Conservation (phyloP, 148 eudicot species). For the Vaccinium macrocarpon region DNA sequence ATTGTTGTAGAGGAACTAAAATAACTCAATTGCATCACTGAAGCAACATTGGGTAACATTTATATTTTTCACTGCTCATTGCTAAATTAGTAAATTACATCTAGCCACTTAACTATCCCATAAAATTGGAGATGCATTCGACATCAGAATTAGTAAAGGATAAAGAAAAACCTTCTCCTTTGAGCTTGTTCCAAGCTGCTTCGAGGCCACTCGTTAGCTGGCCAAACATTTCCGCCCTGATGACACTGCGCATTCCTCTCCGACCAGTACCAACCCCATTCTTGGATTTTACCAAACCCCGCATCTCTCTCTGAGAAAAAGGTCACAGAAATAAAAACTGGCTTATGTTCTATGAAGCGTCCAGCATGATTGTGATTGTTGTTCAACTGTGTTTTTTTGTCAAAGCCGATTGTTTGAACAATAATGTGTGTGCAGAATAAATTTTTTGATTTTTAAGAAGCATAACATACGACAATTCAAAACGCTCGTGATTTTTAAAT, state of each 20-base stretch:
- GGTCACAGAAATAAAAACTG: slow-evolving; percentile 2
- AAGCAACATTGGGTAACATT: background rate
- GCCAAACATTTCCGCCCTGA: slow-evolving; percentile 96
- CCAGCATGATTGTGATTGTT: background rate
- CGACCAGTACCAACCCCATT: slow-evolving; percentile 14
- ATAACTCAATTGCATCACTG: background rate
- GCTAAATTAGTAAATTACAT: background rate
- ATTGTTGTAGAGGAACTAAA: background rate
- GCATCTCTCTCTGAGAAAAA: slow-evolving; percentile 52
- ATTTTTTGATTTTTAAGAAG: too few relatives aligned
- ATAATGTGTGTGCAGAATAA: too few relatives aligned
- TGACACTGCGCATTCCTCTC: slow-evolving; percentile 39
- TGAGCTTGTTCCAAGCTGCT: slow-evolving; percentile 93
- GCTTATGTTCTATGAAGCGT: background rate
- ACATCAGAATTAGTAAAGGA: slow-evolving; percentile 2
- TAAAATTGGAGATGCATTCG: background rate
- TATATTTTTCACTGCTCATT: background rate
- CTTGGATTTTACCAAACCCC: slow-evolving; percentile 62
- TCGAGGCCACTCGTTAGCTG: slow-evolving; percentile 89
- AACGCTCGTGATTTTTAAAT: too few relatives aligned
- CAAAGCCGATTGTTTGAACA: background rate
- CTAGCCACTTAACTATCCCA: background rate
- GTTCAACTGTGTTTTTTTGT: background rate
- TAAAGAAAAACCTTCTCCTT: slow-evolving; percentile 68
- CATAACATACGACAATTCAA: too few relatives aligned